A percentile compares a stretch with the other conserved stretches of the same genome.
Conservation (phyloP, 495 filamentous ascomycete species). For the Durotheca rogersii region DNA sequence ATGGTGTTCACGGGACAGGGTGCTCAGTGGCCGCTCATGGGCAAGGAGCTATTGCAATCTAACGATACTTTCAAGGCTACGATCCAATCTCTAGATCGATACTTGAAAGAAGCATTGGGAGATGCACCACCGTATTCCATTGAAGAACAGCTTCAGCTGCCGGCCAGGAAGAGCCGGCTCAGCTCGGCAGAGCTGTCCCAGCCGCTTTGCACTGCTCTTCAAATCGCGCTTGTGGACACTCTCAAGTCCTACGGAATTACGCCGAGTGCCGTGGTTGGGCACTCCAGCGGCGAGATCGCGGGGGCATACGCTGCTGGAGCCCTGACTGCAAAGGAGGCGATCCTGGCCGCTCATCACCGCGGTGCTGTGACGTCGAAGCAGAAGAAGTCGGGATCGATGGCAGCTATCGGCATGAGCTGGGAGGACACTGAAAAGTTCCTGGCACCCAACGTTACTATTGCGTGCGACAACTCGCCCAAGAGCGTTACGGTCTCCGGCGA, state of each 20-base stretch:
- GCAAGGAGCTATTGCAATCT: slow-evolving; percentile 22
- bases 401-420: slow-evolving; percentile 40
- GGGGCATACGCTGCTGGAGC: slow-evolving; percentile 42
- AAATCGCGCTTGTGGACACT: slow-evolving; percentile 53
- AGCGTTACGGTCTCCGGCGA: slow-evolving; percentile 44
- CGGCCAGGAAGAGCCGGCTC: slow-evolving; percentile 22
- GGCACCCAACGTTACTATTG: slow-evolving; percentile 32
- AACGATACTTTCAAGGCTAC: slow-evolving; percentile 15
- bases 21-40: slow-evolving; percentile 36
- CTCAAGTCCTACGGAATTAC: slow-evolving; percentile 46
- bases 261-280: slow-evolving; percentile 42
- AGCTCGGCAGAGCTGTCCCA: slow-evolving; percentile 40
- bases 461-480: slow-evolving; percentile 44
- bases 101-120: slow-evolving; percentile 4
- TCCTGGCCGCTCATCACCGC: slow-evolving; percentile 37
- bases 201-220: slow-evolving; percentile 45
- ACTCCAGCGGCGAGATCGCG: slow-evolving; percentile 48
- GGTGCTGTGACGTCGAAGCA: slow-evolving; percentile 23
- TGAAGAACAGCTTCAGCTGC: slow-evolving; percentile 18
- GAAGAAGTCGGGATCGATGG: slow-evolving; percentile 39
- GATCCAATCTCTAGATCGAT: slow-evolving; percentile 9
- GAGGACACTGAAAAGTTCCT: slow-evolving; percentile 28
- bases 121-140: slow-evolving; percentile 7
- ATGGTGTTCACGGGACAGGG: slow-evolving; percentile 35
- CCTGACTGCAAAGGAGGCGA: slow-evolving; percentile 30